Evolutionary conservation across 1,139 yeast species (phyloP), one percentile per base, ranked within the genome.

Genomic region (Hemisphaericaspora lyxosophila): DNA sequence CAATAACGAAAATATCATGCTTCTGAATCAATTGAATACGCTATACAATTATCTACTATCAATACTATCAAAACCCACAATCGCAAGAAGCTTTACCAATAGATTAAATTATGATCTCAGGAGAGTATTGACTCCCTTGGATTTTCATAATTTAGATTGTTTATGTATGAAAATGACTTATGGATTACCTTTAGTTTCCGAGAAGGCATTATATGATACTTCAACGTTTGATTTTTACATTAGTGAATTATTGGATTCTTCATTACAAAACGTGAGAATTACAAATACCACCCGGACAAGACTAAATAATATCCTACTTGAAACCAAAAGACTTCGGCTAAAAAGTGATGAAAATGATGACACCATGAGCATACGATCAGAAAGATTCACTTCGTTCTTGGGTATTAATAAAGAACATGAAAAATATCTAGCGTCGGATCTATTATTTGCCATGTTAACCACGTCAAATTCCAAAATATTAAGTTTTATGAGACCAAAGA

Each of bases 91-190:
- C 33, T 90, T 86, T 55, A 69, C 71, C 38, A 78, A 79, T 46
- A 69, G 95, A 42, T 83, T 85, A 55, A 87, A 87, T 53, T 89
- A 85, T 53, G 97, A 92, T 54, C 62, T 92, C 31, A 65, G 97
- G 22, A 83, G 82, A 43, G 73, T 86, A 28, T 66, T 92, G 20
- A 89, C 89, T 1, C 80, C 84, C 1, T 64, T 80, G 9, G 86
- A 81, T 45, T 79, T 82, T 43, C 73, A 75, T 2, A 84, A 85
- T 40, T 59, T 88, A 30, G 84, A 82, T 46, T 69, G 78, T 1
- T 67, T 86, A 23, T 75, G 87, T 43, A 64, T 70, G 51, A 79
- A 75, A 43, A 63, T 86, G 50, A 67, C 62, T 5, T 69, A 53
- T 53, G 76, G 63, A 16, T 34, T 35, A 31, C 35, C 24, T 31